A percentile compares a stretch with the other conserved stretches of the same genome.
phyloP scores from a whole-genome alignment of 169 alveolate genomes.

The Cryptosporidium muris region DNA sequence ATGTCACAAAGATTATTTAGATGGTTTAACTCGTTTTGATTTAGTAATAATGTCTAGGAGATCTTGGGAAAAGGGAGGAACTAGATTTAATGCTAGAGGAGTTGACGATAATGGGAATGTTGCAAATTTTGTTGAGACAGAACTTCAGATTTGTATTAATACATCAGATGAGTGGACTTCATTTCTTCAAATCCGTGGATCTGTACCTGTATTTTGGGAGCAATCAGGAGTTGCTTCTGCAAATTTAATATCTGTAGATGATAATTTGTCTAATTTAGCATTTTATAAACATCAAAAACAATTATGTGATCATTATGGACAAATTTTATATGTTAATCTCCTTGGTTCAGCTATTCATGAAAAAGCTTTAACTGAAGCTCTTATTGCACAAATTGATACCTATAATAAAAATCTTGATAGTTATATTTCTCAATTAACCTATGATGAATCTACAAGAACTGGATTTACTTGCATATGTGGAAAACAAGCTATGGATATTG shows the following conservation, averaged over 20 bases:
- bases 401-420: constrained; percentile 80
- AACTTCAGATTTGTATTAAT: constrained; percentile 83
- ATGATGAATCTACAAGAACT: constrained; percentile 31
- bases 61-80: constrained; percentile 90
- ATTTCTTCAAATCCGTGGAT: constrained; percentile 92
- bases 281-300: constrained; percentile 38
- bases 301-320: constrained; percentile 23
- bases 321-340: constrained; percentile 40
- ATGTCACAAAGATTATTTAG: constrained; percentile 52
- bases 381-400: constrained; percentile 30
- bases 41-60: constrained; percentile 86
- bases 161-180: constrained; percentile 74
- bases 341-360: constrained; percentile 62
- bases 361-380: constrained; percentile 34
- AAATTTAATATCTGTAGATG: constrained; percentile 65
- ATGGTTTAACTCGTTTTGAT: constrained; percentile 55
- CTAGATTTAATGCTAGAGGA: constrained; percentile 94
- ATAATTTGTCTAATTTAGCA: constrained; percentile 25
- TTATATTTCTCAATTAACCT: constrained; percentile 17
- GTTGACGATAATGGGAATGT: constrained; percentile 93
- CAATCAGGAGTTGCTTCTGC: constrained; percentile 86
- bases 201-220: constrained; percentile 96
- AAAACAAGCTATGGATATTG: not conserved
- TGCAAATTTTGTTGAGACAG: constrained; percentile 96
- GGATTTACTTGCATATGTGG: constrained; percentile 32